Base-by-base conservation (phyloP, 2,329 filamentous ascomycete species). In the Monilinia aucupariae region DNA sequence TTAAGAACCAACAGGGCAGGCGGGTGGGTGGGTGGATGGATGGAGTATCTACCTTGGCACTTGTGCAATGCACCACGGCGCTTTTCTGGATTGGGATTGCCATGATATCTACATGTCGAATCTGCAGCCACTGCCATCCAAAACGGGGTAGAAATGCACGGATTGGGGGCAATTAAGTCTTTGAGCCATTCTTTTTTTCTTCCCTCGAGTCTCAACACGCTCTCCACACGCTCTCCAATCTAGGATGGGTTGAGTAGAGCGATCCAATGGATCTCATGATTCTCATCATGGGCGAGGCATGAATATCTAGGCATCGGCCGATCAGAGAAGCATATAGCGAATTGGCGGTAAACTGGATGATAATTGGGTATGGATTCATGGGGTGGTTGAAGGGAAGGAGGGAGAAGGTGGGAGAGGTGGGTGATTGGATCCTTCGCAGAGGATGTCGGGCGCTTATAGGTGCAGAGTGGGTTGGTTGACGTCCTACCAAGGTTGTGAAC, bases 1-100 rank as follows among this genome's bases (percentile, higher is more conserved):
- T 61, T 61, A 61, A 61, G 59, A 61, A 61, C 55, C 39, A 61
- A 55, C 59, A 61, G 50, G 59, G 59, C 50, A 47, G 22, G 37
- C 25, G 10, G 39, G 45, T 45, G 49, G 47, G 47, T 54, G 59
- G 51, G 39, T 34, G 34, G 20, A 30, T 54, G 22, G 20, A 41
- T 41, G 34, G 32, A 53, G 25, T 32, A 55, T 32, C 39, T 55
- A 27, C 30, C 32, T 30, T 30, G n/a, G n/a, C 27, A 3, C 27
- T 30, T 49, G 13, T 25, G 6, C 15, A 37, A 1, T 30, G 48
- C 22, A 15, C n/a, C 34, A 15, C n/a, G 27, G 12, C 54, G 41
- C 55, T 37, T 47, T 49, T 50, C 43, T 39, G 20, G 41, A 34
- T 52, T 50, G 41, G 45, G 47, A n/a, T 52, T 32, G 58, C 22